Base-by-base conservation (phyloP, 2,329 filamentous ascomycete species). In the Paecilomyces formosus region DNA sequence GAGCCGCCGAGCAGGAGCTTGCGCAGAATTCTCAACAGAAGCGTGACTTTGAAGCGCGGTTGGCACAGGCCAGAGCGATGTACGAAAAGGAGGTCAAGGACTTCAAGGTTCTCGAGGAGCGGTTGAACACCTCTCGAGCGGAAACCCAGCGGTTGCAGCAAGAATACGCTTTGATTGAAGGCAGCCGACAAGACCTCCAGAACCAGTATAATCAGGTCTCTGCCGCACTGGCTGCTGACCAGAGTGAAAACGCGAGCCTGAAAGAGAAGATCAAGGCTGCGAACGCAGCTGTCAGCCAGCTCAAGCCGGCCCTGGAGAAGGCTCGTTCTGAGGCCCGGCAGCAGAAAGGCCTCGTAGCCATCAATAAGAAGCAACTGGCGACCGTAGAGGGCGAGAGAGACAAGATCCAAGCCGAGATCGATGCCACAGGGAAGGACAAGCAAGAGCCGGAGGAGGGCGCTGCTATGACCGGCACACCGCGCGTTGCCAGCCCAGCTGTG, bases 351-450 rank as follows among this genome's bases (percentile, higher is more conserved):
- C 81, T 97, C 64, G 93, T 96, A 30, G 92, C 94, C 51, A 99
- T 99, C 77, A 97, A 97, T 78, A 97, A 95, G 81, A 99, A 99
- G 78, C 94, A 99, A 76, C 80, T 97, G 60, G 85, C 88, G 35
- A 97, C 92, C 0, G 90, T 88, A 58, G 94, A 99, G 74, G 85
- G 84, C 54, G 93, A 97, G 72, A 85, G 90, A 31, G 93, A 97
- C 61, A 93, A 90, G 78, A 79, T 96, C 45, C 92, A 92, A 77
- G 78, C 80, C 1, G 93, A 97, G 72, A 87, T 88, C 52, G 87
- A 87, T 52, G 59, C 86, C 85, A 55, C 82, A 88, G 63, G 82
- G 76, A 72, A 88, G 81, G 79, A 84, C 78, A 67, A 85, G 78
- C 65, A 85, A 84, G 69, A 87, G 85, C 60, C 75, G 78, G 66